Conservation (phyloP, 1,139 yeast genomes). For the Kluyveromyces marxianus region DNA sequence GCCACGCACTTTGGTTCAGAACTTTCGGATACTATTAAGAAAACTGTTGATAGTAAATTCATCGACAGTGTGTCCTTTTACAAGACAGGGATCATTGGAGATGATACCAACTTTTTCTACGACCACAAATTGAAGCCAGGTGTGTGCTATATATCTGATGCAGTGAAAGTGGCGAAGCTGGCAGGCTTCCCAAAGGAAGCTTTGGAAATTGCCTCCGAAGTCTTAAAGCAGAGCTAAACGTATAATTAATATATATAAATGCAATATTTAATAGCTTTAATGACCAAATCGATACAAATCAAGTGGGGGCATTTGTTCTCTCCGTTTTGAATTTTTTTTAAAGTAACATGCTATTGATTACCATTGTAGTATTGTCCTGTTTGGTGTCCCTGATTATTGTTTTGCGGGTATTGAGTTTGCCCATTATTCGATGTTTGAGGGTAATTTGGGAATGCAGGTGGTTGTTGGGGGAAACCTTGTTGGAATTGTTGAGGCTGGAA, state of each 20-base stretch:
- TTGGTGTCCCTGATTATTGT: too few relatives aligned
- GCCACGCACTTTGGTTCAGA: constrained; percentile 92
- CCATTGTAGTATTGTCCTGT: too few relatives aligned
- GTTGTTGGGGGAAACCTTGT: neutral
- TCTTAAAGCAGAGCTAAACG: constrained; percentile 1
- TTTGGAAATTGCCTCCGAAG: constrained; percentile 39
- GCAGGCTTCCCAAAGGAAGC: constrained; percentile 79
- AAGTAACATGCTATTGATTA: too few relatives aligned
- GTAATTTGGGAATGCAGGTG: neutral
- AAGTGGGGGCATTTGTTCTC: too few relatives aligned
- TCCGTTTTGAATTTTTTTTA: too few relatives aligned
- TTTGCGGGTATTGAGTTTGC: too few relatives aligned
- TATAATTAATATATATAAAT: neutral
- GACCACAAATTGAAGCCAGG: constrained; percentile 66
- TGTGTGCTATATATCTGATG: constrained; percentile 70
- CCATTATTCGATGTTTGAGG: neutral
- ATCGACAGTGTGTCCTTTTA: constrained; percentile 39
- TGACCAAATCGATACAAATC: too few relatives aligned
- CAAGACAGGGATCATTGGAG: constrained; percentile 41
- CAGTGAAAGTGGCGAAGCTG: constrained; percentile 70
- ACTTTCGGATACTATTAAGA: constrained; percentile 37
- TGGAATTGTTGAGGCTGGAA: constrained; percentile 8
- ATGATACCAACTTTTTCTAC: constrained; percentile 37
- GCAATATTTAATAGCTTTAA: too few relatives aligned
- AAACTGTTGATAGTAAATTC: constrained; percentile 27